Evolutionary conservation across 805 yeast genomes (phyloP), one percentile per base, ranked within the genome.

Genomic region (Metschnikowia colocasiae): DNA sequence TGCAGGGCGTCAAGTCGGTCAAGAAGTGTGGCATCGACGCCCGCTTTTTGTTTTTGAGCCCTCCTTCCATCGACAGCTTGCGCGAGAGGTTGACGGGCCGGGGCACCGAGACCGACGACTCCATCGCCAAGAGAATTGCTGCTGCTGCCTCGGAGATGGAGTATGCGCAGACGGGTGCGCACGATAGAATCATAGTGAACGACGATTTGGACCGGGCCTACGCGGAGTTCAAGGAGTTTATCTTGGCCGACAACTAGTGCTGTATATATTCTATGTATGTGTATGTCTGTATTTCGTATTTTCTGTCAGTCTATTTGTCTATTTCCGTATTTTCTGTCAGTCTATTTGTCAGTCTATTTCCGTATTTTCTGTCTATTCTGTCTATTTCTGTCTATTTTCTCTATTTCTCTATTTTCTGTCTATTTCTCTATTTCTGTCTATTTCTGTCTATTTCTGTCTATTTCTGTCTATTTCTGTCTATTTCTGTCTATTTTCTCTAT

Each of bases 1-100:
- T 92, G 97, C 98, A 94, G 73, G 99, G 99, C 56, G 99, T 94
- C 60, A 85, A 87, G 71, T 78, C 89, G 22, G 97, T 94, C 55
- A 94, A 94, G 72, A 71, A 80, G 46, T 81, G 96, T 15, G 80
- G 80, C 56, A 76, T 94, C 59, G 81, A 87, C 58, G 97, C 99
- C 25, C 79, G 91, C 65, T 94, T 66, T 67, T 71, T 94, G 57
- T 94, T 94, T 63, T 67, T 94, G 52, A 85, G 96, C 34, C 99
- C 99, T 29, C 99, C 99, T 26, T 84, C 94, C 16, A 71, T 90
- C 55, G 96, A 88, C 45, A 81, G 76, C 46, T 79, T 94, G 60
- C 80, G 80, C 62, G 66, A 71, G 51, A 82, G 99, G 69, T 79
- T 94, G 58, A 79, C 75, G 43, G 84, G 85, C 40, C 86, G 99